Evolutionary conservation across 805 yeast genomes (phyloP), one percentile per base, ranked within the genome.

Genomic region (Candida insectorum): DNA sequence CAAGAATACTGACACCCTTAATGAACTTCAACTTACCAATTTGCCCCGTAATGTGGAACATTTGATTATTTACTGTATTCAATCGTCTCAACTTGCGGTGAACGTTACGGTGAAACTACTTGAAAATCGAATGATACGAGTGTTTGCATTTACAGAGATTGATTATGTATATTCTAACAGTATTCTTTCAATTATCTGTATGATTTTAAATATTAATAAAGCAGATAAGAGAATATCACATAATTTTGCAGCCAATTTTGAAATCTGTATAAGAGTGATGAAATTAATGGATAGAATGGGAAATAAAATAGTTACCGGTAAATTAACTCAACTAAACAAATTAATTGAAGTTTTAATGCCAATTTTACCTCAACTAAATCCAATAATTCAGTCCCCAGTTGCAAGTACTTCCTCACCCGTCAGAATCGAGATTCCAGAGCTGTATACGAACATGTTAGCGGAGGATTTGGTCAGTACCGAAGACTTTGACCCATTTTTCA

Each of bases 141-240:
- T 39, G 2, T 54, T 51, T 42, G 60, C 58, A 3, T 51, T 51
- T 28, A 48, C 58, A 0, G 62, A 56, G 20, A 39, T 55, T 16
- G 62, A 56, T 38, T 52, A 39, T 29, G 33, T 56, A 8, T 49
- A 44, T 27, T 36, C 51, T n/a, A 36, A 46, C 4, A 40, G 53
- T 9, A 37, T 54, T 20, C 36, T 50, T 4, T 47, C 52, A 15
- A 34, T 54, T 6, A 52, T 55, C 10, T 46, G 52, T 13, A 18
- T 51, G 21, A 28, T 55, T 8, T 25, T 56, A 4, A 39, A 43
- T 10, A 32, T 47, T 6, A 25, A 30, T 8, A 15, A n/a, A 17
- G 11, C 10, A 11, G 10, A 20, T 8, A 30, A 34, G 9, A 36
- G 30, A 12, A 24, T 29, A 15, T 30, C 32, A 21, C 41, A 40